These are phyloP conservation scores for Trichothecium sympodiale DNA, from an alignment of 2,329 filamentous ascomycete genomes.

Conservation along the genomic window DNA sequence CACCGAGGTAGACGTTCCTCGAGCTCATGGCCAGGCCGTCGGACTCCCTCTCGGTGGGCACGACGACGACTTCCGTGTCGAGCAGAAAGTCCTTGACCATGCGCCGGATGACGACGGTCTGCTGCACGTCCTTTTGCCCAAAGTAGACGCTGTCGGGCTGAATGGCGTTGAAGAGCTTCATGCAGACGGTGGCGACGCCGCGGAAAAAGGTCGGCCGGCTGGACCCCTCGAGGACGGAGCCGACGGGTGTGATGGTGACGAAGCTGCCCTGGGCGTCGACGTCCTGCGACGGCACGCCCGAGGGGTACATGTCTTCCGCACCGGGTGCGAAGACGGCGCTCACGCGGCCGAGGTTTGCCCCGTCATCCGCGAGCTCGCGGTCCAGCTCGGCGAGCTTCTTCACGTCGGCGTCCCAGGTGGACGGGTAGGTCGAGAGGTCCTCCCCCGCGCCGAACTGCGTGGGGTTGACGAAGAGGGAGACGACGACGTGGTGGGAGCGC, in stretches of 20 bases:
- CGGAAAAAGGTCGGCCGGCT: slow-evolving; percentile 91
- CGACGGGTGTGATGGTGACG: slow-evolving; percentile 79
- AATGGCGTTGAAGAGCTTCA: slow-evolving; percentile 52
- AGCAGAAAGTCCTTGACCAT: slow-evolving; percentile 85
- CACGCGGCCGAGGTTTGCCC: slow-evolving; percentile 53
- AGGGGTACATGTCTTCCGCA: slow-evolving; percentile 79
- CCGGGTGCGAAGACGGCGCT: slow-evolving; percentile 79
- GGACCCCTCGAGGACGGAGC: slow-evolving; percentile 69
- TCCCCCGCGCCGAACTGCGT: slow-evolving; percentile 89
- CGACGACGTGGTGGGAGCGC: slow-evolving; percentile 78
- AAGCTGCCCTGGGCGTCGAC: slow-evolving; percentile 75
- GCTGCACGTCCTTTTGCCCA: slow-evolving; percentile 96
- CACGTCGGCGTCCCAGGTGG: slow-evolving; percentile 75
- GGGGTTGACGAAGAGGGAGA: slow-evolving; percentile 92
- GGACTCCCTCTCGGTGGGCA: slow-evolving; percentile 62
- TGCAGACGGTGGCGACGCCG: slow-evolving; percentile 91
- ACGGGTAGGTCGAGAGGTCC: slow-evolving; percentile 80
- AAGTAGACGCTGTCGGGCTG: slow-evolving; percentile 70
- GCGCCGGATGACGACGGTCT: slow-evolving; percentile 78
- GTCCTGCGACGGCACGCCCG: slow-evolving; percentile 60
- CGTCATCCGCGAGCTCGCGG: slow-evolving; percentile 54
- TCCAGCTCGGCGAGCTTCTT: slow-evolving; percentile 57
- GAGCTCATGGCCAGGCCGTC: slow-evolving; percentile 89
- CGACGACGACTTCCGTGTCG: slow-evolving; percentile 61
- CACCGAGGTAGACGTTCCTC: slow-evolving; percentile 83